Conservation (phyloP, 805 yeast species). For the Kazachstania viticola region DNA sequence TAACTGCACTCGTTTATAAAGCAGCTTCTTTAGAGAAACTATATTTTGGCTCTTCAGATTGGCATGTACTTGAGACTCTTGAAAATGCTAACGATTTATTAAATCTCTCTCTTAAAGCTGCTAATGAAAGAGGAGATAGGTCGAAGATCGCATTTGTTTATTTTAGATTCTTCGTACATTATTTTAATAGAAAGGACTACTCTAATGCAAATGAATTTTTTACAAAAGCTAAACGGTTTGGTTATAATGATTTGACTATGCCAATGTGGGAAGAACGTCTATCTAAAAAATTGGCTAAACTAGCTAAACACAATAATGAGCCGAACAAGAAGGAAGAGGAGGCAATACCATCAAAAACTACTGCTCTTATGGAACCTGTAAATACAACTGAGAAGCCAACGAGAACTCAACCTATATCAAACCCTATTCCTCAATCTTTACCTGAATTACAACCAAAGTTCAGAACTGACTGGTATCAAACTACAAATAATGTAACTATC, state of each 20-base stretch:
- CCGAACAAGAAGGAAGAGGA: neutral
- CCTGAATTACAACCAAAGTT: conserved; percentile 14
- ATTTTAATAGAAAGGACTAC: conserved; percentile 34
- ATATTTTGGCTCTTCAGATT: conserved; percentile 27
- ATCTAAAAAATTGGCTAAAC: conserved; percentile 11
- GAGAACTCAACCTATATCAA: neutral
- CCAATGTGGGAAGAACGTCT: conserved; percentile 32
- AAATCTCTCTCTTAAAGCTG: conserved; percentile 33
- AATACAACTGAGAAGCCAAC: neutral
- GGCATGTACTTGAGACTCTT: conserved; percentile 34
- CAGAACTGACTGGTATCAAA: conserved; percentile 68
- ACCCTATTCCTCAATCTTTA: neutral
- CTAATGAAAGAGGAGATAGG: conserved; percentile 36
- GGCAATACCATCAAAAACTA: neutral
- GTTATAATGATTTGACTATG: conserved; percentile 36
- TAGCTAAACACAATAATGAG: conserved; percentile 4
- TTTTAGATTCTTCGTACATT: conserved; percentile 38
- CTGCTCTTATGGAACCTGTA: neutral
- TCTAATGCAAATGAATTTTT: conserved; percentile 33
- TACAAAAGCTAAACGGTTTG: conserved; percentile 31
- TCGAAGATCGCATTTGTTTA: conserved; percentile 36
- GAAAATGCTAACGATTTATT: conserved; percentile 27
- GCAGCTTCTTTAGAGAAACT: conserved; percentile 39
- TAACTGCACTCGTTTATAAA: conserved; percentile 37
- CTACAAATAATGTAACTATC: conserved; percentile 41